Conservation (phyloP, 306 rosid genomes). For the Sicyos baderoa region DNA sequence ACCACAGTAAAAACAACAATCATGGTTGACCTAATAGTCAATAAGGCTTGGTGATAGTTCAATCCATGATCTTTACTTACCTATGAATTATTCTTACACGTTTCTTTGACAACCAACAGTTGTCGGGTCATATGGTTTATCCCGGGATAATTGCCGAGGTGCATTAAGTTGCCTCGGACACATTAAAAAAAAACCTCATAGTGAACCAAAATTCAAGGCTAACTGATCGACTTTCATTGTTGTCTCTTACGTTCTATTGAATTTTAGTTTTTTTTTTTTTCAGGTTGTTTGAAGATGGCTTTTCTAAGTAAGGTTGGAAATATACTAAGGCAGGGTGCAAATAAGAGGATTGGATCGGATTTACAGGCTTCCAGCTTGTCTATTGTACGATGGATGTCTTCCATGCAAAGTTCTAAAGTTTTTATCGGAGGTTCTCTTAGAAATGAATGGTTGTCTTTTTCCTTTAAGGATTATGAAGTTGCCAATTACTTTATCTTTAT, state of each 20-base stretch:
- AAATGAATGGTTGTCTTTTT: neutral
- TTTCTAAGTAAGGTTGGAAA: constrained; percentile 72
- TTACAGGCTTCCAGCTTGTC: constrained; percentile 38
- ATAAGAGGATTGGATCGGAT: constrained; percentile 40
- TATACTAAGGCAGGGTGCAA: constrained; percentile 49
- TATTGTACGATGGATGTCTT: constrained; percentile 49
- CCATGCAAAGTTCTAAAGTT: constrained; percentile 53
- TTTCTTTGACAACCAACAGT: too few species aligned
- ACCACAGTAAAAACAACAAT: neutral
- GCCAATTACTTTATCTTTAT: neutral
- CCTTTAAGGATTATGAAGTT: neutral
- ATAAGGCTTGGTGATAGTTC: too few species aligned
- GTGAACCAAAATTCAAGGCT: neutral
- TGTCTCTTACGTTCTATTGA: neutral
- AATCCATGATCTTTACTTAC: too few species aligned
- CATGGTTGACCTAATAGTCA: too few species aligned
- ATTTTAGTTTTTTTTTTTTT: neutral
- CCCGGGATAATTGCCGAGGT: too few species aligned
- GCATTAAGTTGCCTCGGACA: too few species aligned
- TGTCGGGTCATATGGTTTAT: too few species aligned
- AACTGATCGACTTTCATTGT: neutral
- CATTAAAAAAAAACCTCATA: too few species aligned
- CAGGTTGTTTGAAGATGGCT: constrained; percentile 56
- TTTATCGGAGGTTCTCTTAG: constrained; percentile 64
- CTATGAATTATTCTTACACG: too few species aligned